Evolutionary conservation across 2,329 filamentous ascomycete species (phyloP).

Genomic region (Diplocarpon rosae): DNA sequence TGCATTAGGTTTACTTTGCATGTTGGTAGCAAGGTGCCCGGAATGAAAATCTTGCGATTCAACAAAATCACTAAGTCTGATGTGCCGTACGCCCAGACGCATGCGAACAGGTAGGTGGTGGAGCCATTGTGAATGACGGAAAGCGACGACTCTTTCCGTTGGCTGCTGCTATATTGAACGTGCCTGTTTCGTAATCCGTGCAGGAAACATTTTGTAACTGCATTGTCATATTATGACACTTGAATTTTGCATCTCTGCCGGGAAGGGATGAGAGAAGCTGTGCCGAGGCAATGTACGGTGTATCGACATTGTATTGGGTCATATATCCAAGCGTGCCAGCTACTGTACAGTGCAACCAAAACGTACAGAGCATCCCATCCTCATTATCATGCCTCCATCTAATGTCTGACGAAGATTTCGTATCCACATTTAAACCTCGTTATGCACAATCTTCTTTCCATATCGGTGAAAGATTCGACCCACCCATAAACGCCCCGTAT

Average conservation of each 20-base stretch:
- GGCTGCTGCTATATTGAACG: too few relatives aligned
- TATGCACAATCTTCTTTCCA: not conserved
- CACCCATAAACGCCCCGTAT: conserved; percentile 2
- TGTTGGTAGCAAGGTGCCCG: conserved; percentile 26
- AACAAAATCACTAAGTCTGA: not conserved
- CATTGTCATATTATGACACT: too few relatives aligned
- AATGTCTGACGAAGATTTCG: not conserved
- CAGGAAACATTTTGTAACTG: too few relatives aligned
- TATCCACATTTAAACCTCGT: not conserved
- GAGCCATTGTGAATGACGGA: too few relatives aligned
- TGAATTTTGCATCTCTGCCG: too few relatives aligned
- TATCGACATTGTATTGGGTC: too few relatives aligned
- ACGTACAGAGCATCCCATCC: not conserved
- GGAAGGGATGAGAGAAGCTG: too few relatives aligned
- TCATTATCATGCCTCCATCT: not conserved
- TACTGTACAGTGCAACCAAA: not conserved
- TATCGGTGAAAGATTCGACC: not conserved
- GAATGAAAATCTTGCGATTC: conserved; percentile 26
- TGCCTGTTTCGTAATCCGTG: too few relatives aligned
- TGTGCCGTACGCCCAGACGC: too few relatives aligned
- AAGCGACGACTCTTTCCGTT: too few relatives aligned
- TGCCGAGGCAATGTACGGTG: too few relatives aligned
- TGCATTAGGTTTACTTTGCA: conserved; percentile 26
- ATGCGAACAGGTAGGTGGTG: too few relatives aligned
- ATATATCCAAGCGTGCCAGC: not conserved